Percentiles rank a stretch among this genome's conserved stretches.
Evolutionary conservation across 148 eudicot genomes (phyloP).

Genomic region (Cornus suecica): DNA sequence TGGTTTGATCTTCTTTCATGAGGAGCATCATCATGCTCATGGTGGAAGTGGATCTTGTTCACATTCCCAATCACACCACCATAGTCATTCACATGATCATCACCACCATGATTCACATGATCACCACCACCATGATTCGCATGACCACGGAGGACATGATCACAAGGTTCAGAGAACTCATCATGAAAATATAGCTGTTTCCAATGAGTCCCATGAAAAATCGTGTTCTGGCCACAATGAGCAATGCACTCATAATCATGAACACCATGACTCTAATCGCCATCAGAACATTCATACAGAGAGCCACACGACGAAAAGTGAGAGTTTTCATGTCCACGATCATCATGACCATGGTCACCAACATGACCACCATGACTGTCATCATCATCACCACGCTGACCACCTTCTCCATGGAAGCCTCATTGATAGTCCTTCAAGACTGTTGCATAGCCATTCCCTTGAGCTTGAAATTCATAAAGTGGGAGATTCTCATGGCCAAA

Average conservation of each 20-base stretch:
- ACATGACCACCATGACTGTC: conserved; percentile 10
- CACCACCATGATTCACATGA: conserved; percentile 14
- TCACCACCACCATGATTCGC: conserved; percentile 12
- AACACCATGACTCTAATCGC: conserved; percentile 26
- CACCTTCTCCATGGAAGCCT: conserved; percentile 17
- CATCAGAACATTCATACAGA: conserved; percentile 18
- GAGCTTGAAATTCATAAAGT: background rate
- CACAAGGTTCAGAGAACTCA: conserved; percentile 24
- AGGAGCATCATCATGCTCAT: conserved; percentile 99
- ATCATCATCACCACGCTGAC: conserved; percentile 20
- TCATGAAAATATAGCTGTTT: conserved; percentile 23
- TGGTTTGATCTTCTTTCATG: conserved; percentile 90
- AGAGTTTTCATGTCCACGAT: conserved; percentile 8
- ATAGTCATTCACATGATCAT: conserved; percentile 7
- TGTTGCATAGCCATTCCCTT: background rate
- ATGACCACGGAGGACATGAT: conserved; percentile 25
- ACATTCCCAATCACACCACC: conserved; percentile 46
- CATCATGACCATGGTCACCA: conserved; percentile 4
- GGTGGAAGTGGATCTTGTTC: conserved; percentile 74
- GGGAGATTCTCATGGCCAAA: conserved; percentile 10
- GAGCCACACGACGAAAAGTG: background rate
- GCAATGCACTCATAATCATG: background rate
- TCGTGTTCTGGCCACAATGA: background rate
- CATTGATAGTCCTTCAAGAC: background rate
- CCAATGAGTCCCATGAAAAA: conserved; percentile 22